Conservation (phyloP, 2,329 filamentous ascomycete genomes). For the Conoideocrella luteorostrata region DNA sequence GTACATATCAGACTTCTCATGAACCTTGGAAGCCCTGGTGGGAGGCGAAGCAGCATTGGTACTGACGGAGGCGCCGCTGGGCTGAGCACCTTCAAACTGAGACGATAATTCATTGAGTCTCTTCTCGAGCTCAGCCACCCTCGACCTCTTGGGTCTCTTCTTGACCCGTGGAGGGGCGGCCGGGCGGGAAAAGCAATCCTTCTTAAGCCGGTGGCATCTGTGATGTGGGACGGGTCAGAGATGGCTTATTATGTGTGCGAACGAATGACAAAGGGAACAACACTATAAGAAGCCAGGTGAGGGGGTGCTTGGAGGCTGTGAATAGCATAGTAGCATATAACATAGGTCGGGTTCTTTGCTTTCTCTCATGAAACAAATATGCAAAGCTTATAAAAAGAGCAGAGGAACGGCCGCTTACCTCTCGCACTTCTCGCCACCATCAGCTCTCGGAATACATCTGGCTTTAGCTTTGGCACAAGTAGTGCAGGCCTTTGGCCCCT, state of each 20-base stretch:
- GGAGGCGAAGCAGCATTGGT: constrained; percentile 10
- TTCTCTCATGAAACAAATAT: neutral
- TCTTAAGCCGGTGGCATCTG: constrained; percentile 42
- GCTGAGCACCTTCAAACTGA: constrained; percentile 28
- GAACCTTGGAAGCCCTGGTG: constrained; percentile 3
- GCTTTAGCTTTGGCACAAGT: constrained; percentile 48
- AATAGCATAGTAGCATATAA: no score
- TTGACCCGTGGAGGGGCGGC: constrained; percentile 42
- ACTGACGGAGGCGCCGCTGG: constrained; percentile 11
- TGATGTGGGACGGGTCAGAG: neutral
- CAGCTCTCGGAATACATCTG: constrained; percentile 38
- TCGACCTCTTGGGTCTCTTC: constrained; percentile 39
- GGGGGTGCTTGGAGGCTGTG: no score
- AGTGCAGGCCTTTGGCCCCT: constrained; percentile 42
- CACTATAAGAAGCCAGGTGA: neutral
- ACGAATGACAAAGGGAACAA: neutral
- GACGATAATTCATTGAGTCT: constrained; percentile 43
- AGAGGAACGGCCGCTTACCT: constrained; percentile 28
- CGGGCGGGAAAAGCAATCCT: constrained; percentile 39
- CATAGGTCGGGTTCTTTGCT: no score
- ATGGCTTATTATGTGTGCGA: neutral
- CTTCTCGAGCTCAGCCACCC: constrained; percentile 45
- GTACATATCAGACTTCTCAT: constrained; percentile 16
- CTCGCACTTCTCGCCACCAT: constrained; percentile 37
- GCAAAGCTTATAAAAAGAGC: neutral